A percentile compares a stretch with the other conserved stretches of the same genome.
phyloP scores from a whole-genome alignment of 306 rosid genomes.

The Carpinus viminea region DNA sequence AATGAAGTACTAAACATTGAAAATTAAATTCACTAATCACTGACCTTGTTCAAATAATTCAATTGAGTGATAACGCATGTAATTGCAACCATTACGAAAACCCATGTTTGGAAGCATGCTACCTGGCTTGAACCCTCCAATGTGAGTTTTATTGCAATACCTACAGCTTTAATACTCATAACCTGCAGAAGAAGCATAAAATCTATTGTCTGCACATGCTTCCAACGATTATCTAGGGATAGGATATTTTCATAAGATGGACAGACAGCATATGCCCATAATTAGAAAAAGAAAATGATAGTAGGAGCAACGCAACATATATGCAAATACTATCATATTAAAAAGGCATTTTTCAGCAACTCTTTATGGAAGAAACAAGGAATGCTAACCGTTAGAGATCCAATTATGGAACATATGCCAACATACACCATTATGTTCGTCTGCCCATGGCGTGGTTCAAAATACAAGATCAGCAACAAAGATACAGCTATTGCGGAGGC shows the following conservation, averaged over 20 bases:
- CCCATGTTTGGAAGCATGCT: conserved; percentile 73
- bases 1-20: not conserved
- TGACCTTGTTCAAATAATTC: conserved; percentile 80
- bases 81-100: conserved; percentile 72
- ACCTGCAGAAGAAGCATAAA: conserved; percentile 48
- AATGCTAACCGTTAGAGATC: conserved; percentile 81
- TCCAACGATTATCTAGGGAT: not conserved
- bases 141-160: conserved; percentile 86
- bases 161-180: conserved; percentile 88
- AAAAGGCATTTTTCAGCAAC: not conserved
- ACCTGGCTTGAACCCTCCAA: conserved; percentile 77
- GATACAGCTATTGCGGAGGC: conserved; percentile 68
- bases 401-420: conserved; percentile 78
- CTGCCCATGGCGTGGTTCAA: conserved; percentile 85
- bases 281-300: not conserved
- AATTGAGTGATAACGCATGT: conserved; percentile 74
- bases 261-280: not conserved
- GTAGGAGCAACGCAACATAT: not conserved
- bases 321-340: not conserved
- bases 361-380: not conserved
- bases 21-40: conserved; percentile 36
- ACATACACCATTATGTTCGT: conserved; percentile 69
- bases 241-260: not conserved
- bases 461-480: conserved; percentile 62
- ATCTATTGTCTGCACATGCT: not conserved